Conservation (phyloP, 179 eudicot genomes). For the Actinidia chinensis region DNA sequence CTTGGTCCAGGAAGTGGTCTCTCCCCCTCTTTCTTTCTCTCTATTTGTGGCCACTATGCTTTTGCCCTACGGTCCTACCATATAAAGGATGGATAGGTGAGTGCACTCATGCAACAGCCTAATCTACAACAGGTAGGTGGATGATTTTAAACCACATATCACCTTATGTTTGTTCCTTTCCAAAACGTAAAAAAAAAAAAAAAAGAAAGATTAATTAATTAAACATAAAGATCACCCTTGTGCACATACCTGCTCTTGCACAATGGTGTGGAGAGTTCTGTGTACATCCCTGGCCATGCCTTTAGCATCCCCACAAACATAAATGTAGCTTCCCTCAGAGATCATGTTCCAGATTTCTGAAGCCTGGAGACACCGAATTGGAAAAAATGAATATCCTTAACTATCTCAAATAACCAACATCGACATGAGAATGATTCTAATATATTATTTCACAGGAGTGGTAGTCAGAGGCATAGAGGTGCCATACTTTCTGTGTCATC, state of each 20-base stretch:
- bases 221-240: not conserved
- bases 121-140: not conserved
- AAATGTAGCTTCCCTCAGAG: conserved; percentile 70
- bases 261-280: conserved; percentile 78
- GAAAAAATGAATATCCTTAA: not conserved
- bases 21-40: not conserved
- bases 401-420: not conserved
- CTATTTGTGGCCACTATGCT: not conserved
- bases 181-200: not conserved
- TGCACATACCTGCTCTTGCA: conserved; percentile 76
- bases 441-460: not conserved
- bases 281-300: conserved; percentile 98
- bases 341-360: conserved; percentile 70
- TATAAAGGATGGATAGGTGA: not conserved
- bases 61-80: not conserved
- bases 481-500: conserved; percentile 65
- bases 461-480: not conserved
- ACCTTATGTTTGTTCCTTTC: no score
- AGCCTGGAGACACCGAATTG: conserved; percentile 36
- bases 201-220: not conserved
- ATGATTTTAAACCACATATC: not conserved
- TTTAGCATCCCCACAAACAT: conserved; percentile 95
- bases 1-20: not conserved
- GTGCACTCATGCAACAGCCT: not conserved
- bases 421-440: not conserved